Evolutionary conservation across 257 asterid species (phyloP).

Genomic region (Solanum chiquidenum): DNA sequence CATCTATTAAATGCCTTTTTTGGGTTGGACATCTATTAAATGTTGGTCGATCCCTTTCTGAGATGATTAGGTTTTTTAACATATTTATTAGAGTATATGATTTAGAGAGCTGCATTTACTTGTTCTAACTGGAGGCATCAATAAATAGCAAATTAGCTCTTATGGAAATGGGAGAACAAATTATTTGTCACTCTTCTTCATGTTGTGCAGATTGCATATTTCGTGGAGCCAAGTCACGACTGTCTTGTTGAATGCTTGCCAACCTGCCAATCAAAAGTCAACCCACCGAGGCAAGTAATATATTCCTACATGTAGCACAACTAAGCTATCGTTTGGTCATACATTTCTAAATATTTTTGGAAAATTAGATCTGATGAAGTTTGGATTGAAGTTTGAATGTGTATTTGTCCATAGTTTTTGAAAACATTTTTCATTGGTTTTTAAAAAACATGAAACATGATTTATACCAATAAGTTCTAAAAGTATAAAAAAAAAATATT

Average conservation of each 20-base stretch:
- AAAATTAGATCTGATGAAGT: neutral
- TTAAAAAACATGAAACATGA: too few species aligned
- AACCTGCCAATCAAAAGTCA: conserved; percentile 61
- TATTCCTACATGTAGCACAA: neutral
- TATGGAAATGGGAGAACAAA: neutral
- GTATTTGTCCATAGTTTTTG: neutral
- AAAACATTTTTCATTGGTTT: neutral
- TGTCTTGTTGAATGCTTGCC: conserved; percentile 80
- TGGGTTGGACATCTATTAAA: too few species aligned
- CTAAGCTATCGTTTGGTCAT: neutral
- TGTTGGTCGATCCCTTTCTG: neutral
- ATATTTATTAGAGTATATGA: neutral
- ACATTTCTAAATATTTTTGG: neutral
- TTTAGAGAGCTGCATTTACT: neutral
- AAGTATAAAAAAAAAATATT: too few species aligned
- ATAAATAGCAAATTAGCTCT: neutral
- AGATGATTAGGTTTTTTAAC: neutral
- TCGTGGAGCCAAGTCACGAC: conserved; percentile 61
- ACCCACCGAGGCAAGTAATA: conserved; percentile 68
- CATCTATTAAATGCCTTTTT: neutral
- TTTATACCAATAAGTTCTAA: too few species aligned
- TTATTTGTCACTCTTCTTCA: neutral
- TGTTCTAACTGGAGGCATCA: neutral
- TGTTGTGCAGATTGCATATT: conserved; percentile 59
- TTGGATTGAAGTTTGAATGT: neutral